Evolutionary conservation across 345 rosid species (phyloP), one percentile per base, ranked within the genome.

Genomic region (Sisymbrium irio): DNA sequence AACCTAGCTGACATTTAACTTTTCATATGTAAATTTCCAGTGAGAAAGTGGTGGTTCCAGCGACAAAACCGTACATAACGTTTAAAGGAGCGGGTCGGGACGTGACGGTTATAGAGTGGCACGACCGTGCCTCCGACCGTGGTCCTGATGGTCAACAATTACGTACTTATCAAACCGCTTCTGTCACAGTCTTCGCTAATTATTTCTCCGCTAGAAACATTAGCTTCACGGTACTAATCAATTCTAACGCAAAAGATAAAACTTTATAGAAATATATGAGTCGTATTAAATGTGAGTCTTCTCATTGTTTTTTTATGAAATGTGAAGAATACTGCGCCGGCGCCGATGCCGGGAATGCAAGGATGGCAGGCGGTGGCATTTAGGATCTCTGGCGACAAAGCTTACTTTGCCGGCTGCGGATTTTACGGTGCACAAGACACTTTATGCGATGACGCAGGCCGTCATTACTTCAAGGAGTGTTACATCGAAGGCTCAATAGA

Each of bases 351-450:
- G 0, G 97, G 98, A 50, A 82, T 89, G 98, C 83, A 89, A 73
- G 96, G 97, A 17, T 85, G 93, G 96, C 98, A 94, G 73, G 98
- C 97, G 27, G 98, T 70, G 69, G 96, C 98, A 15, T 87, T 94
- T 67, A 84, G 97, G 14, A 89, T 94, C 71, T 89, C 97, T 0
- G 96, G 98, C 0, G 98, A 91, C 73, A 94, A 94, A 82, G 96
- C 96, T 0, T 91, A 84, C 79, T 94, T 94, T 81, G 80, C 89
- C 0, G 90, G 96, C 14, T 91, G 97, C 49, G 97, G 98, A 25
- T 94, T 94, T 69, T 91, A 88, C 32, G 96, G 98, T 0, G 97
- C 98, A 8, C 98, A 94, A 68, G 97, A 91, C 82, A 94, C 98
- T 9, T 83, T 91, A 11, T 91, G 97, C 9, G 95, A 94, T 60